These are phyloP conservation scores for Clavulina sp. DNA, from an alignment of 768 basidiomycete species.

Conservation along the genomic window DNA sequence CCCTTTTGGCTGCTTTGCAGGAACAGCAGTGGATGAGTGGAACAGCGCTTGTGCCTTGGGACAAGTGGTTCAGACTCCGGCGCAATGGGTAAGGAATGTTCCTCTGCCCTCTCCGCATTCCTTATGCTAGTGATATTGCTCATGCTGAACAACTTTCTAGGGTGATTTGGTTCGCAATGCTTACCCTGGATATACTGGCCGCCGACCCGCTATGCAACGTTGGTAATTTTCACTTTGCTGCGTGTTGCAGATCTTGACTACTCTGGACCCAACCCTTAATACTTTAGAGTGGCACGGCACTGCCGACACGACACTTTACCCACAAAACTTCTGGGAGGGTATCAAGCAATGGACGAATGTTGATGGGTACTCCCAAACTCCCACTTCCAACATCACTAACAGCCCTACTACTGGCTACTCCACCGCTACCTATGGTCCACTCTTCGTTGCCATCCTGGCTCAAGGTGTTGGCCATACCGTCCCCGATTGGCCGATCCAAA, in stretches of 20 bases:
- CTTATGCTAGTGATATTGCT: not conserved
- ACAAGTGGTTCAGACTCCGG: slow-evolving; percentile 25
- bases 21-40: slow-evolving; percentile 30
- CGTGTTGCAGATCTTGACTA: not conserved
- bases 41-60: slow-evolving; percentile 31
- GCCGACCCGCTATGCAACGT: slow-evolving; percentile 32
- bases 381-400: slow-evolving; percentile 24
- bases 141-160: slow-evolving; percentile 14
- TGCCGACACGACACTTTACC: slow-evolving; percentile 34
- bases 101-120: not conserved
- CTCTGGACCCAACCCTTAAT: not conserved
- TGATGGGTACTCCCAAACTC: slow-evolving; percentile 28
- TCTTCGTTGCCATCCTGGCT: slow-evolving; percentile 34
- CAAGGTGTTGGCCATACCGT: slow-evolving; percentile 31
- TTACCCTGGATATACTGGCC: slow-evolving; percentile 36
- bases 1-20: slow-evolving; percentile 36
- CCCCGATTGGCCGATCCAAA: slow-evolving; percentile 36
- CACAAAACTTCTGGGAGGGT: slow-evolving; percentile 32
- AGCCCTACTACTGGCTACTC: slow-evolving; percentile 31
- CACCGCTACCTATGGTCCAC: slow-evolving; percentile 30
- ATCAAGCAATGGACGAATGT: slow-evolving; percentile 42
- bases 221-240: slow-evolving; percentile 22
- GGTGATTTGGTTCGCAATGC: slow-evolving; percentile 29
- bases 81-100: slow-evolving; percentile 24
- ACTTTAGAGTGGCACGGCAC: too few species aligned